A percentile compares a stretch with the other conserved stretches of the same genome.
Conservation (phyloP, 345 rosid species). For the Moricandia arvensis region DNA sequence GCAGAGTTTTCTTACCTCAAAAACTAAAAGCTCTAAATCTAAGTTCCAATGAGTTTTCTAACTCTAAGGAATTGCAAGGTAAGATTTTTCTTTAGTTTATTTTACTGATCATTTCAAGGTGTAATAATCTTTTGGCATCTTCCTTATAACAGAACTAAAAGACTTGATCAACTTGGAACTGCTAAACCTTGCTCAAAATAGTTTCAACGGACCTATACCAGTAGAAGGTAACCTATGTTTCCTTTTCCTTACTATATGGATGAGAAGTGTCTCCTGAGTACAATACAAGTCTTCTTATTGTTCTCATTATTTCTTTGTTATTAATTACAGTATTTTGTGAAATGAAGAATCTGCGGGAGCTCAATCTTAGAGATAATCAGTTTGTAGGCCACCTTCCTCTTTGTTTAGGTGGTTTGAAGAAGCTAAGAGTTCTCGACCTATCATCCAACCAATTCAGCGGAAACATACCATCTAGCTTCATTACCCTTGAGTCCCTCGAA, state of each 20-base stretch:
- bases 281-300: not conserved
- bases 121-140: not conserved
- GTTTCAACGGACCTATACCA: not conserved
- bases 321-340: not conserved
- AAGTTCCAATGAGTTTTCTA: not conserved
- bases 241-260: not conserved
- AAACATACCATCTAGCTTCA: not conserved
- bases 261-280: not conserved
- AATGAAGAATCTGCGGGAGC: not conserved
- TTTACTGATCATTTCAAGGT: not conserved
- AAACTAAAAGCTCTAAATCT: slow-evolving; percentile 18
- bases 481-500: not conserved
- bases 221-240: not conserved
- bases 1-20: not conserved
- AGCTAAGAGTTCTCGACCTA: not conserved
- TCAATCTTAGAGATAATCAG: not conserved
- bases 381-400: not conserved
- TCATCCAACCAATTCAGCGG: not conserved
- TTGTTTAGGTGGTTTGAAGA: not conserved
- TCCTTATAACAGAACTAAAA: not conserved
- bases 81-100: not conserved
- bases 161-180: not conserved
- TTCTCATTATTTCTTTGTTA: not conserved
- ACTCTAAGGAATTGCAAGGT: slow-evolving; percentile 3
- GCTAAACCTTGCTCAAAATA: not conserved